phyloP scores from a whole-genome alignment of 345 rosid genomes.

The Hibiscus trionum region DNA sequence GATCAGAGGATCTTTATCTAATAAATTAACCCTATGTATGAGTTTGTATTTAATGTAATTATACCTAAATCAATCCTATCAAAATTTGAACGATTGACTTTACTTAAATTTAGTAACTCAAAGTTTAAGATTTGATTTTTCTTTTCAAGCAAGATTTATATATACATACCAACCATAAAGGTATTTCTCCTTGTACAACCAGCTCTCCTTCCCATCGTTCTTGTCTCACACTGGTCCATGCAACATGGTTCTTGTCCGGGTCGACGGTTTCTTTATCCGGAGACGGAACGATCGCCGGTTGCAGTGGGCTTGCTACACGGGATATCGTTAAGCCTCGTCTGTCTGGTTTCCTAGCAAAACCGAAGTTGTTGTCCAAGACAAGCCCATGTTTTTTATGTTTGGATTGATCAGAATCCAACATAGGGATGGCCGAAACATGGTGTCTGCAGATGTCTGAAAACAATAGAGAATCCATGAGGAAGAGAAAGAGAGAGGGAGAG shows the following conservation, averaged over 20 bases:
- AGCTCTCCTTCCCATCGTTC: constrained; percentile 12
- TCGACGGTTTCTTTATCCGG: background rate
- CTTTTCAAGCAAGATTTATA: no score
- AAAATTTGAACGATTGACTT: no score
- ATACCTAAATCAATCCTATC: no score
- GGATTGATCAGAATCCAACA: constrained; percentile 16
- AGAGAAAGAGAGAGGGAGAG: constrained; percentile 5
- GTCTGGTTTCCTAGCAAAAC: constrained; percentile 13
- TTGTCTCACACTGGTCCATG: constrained; percentile 10
- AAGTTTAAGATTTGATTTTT: no score
- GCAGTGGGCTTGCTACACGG: background rate
- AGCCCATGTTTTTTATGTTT: constrained; percentile 7
- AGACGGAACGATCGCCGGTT: background rate
- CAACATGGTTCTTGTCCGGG: background rate
- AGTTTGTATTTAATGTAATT: background rate
- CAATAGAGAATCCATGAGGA: constrained; percentile 39
- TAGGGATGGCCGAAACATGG: constrained; percentile 17
- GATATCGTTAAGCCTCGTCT: background rate
- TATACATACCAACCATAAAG: constrained; percentile 76
- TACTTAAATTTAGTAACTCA: no score
- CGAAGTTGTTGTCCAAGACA: background rate
- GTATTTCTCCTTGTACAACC: constrained; percentile 65
- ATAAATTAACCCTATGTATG: no score
- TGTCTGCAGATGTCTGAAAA: constrained; percentile 14
- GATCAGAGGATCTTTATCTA: no score